Evolutionary conservation across 176 grass and related monocot genomes (phyloP).

Genomic region (Puccinellia tenuiflora): DNA sequence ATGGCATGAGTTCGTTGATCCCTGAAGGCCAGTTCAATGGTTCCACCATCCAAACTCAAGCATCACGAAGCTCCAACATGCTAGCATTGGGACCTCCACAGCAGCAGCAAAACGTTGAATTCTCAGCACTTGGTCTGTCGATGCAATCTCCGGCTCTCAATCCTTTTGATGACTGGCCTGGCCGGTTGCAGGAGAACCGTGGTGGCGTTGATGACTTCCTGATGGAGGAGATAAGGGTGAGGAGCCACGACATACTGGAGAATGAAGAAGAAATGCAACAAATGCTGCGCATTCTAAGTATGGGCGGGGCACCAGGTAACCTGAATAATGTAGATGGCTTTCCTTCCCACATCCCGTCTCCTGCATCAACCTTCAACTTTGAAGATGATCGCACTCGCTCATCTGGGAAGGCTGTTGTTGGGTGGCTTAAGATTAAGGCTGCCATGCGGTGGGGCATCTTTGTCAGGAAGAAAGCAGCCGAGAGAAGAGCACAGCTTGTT

Average conservation of each 20-base stretch:
- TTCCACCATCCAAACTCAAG: conserved; percentile 35
- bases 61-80: conserved; percentile 34
- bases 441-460: conserved; percentile 99
- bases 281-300: conserved; percentile 63
- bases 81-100: conserved; percentile 50
- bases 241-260: conserved; percentile 88
- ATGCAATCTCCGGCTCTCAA: conserved; percentile 25
- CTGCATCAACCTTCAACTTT: conserved; percentile 47
- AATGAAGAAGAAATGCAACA: conserved; percentile 98
- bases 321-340: conserved; percentile 34
- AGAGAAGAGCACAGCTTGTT: conserved; percentile 90
- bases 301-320: conserved; percentile 45
- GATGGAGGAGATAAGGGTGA: conserved; percentile 83
- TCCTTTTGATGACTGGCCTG: conserved; percentile 51
- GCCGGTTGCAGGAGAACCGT: conserved; percentile 19
- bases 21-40: conserved; percentile 49
- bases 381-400: conserved; percentile 40
- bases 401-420: conserved; percentile 85
- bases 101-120: conserved; percentile 43
- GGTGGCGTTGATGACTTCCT: conserved; percentile 57
- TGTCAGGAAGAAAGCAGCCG: conserved; percentile 86
- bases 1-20: conserved; percentile 38
- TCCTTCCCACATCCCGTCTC: conserved; percentile 40
- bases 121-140: conserved; percentile 39
- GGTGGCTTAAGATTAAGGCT: conserved; percentile 98